phyloP scores from a whole-genome alignment of 352 stramenopile genomes.

The Globisporangium cystogenes region DNA sequence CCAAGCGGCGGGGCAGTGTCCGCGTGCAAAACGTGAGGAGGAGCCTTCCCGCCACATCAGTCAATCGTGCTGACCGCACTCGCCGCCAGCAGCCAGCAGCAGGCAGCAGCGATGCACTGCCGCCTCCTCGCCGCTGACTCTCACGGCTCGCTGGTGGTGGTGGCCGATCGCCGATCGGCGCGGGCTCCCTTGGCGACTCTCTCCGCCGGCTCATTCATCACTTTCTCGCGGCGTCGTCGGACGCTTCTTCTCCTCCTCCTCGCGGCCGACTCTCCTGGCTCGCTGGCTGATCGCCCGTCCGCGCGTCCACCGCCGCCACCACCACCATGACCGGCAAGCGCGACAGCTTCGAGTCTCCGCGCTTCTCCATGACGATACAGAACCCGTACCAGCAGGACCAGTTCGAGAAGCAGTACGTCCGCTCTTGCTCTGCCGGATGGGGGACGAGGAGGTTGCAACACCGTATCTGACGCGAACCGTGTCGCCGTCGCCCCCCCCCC shows the following conservation, averaged over 20 bases:
- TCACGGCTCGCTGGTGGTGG: not conserved
- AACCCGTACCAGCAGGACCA: conserved; percentile 10
- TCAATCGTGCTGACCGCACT: not conserved
- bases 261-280: too few relatives aligned
- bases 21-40: too few relatives aligned
- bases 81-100: too few relatives aligned
- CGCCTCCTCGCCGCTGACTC: not conserved
- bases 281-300: not conserved
- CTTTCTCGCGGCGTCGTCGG: not conserved
- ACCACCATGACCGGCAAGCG: conserved; percentile 1
- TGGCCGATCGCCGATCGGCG: not conserved
- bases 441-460: too few relatives aligned
- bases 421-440: too few relatives aligned
- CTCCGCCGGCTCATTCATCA: not conserved
- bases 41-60: not conserved
- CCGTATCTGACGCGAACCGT: not conserved
- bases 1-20: too few relatives aligned
- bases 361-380: conserved; percentile 13
- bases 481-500: too few relatives aligned
- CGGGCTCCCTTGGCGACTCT: not conserved
- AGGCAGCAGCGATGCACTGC: too few relatives aligned
- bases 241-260: not conserved
- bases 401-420: conserved; percentile 8
- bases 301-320: too few relatives aligned
- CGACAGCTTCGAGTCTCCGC: conserved; percentile 9